Conservation (phyloP, 148 eudicot genomes). For the Vaccinium darrowii region DNA sequence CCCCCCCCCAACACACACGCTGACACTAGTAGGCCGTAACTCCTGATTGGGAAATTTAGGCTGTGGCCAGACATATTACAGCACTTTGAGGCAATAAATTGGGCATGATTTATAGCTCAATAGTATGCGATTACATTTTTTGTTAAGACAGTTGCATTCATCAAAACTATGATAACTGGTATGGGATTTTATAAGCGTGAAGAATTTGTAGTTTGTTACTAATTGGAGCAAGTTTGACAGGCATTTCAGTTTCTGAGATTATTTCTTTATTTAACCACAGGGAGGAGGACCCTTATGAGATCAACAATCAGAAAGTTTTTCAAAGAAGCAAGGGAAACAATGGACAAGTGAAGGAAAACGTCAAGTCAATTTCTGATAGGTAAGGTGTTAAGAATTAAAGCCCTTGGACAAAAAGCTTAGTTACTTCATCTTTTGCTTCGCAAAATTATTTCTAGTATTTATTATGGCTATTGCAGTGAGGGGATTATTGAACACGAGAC, state of each 20-base stretch:
- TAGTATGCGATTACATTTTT: background rate
- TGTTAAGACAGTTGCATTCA: background rate
- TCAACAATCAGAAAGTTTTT: conserved; percentile 20
- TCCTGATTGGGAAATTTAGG: background rate
- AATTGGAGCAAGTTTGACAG: background rate
- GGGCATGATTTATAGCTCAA: background rate
- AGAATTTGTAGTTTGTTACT: background rate
- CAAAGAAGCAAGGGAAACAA: conserved; percentile 20
- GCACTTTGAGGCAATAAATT: background rate
- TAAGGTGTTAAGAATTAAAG: conserved; percentile 20
- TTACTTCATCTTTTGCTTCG: background rate
- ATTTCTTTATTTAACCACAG: conserved; percentile 16
- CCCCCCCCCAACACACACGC: too few relatives aligned
- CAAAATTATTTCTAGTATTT: conserved; percentile 16
- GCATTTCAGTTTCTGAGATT: conserved; percentile 6
- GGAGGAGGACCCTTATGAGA: conserved; percentile 39
- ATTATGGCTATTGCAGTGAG: conserved; percentile 41
- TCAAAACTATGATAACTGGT: conserved; percentile 1
- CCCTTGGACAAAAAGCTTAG: background rate
- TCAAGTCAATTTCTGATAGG: conserved; percentile 31
- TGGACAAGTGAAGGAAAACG: conserved; percentile 29
- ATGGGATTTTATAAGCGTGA: background rate
- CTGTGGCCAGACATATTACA: background rate
- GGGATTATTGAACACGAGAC: conserved; percentile 31
- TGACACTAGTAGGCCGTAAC: background rate